Conservation (phyloP, 306 rosid species). For the Hippophae gyantsensis region DNA sequence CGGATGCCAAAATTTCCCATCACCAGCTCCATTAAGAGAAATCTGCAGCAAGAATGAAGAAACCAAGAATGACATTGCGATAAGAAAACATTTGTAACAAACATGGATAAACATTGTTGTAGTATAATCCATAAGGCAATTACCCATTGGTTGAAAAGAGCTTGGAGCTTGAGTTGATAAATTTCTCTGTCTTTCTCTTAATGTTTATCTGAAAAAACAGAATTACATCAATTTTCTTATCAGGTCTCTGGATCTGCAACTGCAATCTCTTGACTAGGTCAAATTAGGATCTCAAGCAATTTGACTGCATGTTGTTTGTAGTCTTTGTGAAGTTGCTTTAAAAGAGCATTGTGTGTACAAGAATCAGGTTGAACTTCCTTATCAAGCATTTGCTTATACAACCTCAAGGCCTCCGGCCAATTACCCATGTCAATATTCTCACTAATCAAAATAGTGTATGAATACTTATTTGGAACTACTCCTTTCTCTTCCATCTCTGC, state of each 20-base stretch:
- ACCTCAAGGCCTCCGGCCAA: constrained; percentile 64
- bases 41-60: constrained; percentile 3
- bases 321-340: constrained; percentile 46
- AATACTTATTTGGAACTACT: constrained; percentile 66
- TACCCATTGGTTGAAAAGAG: constrained; percentile 8
- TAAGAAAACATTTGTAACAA: constrained; percentile 5
- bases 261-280: constrained; percentile 27
- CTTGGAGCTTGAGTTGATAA: constrained; percentile 16
- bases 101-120: constrained; percentile 3
- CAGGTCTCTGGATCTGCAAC: constrained; percentile 23
- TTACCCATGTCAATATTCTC: constrained; percentile 48
- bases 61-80: constrained; percentile 22
- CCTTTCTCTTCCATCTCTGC: constrained; percentile 58
- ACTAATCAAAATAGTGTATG: constrained; percentile 67
- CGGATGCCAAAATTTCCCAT: constrained; percentile 22
- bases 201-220: constrained; percentile 21
- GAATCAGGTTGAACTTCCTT: constrained; percentile 64
- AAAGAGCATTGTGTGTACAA: constrained; percentile 53
- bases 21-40: constrained; percentile 34
- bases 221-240: constrained; percentile 19
- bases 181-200: constrained; percentile 11
- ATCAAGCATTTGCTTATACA: constrained; percentile 69
- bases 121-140: constrained; percentile 9
- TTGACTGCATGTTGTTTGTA: constrained; percentile 34
- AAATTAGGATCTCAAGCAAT: constrained; percentile 36